A percentile compares a stretch with the other conserved stretches of the same genome.
phyloP scores from a whole-genome alignment of 352 stramenopile species.

The Thraustochytrium sp. region DNA sequence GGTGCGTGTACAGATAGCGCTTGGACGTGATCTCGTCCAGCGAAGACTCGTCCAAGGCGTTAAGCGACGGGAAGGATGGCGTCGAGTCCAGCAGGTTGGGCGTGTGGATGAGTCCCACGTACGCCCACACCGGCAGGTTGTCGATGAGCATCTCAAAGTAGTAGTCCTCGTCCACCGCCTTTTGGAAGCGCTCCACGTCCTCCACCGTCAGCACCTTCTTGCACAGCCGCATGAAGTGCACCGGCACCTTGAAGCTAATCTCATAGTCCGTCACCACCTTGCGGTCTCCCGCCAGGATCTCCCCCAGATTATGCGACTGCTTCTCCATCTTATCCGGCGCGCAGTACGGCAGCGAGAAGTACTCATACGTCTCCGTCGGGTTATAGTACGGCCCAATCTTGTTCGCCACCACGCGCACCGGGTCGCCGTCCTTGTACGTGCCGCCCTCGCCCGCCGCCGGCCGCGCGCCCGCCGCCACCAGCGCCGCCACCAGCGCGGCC shows the following conservation, averaged over 20 bases:
- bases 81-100: conserved; percentile 50
- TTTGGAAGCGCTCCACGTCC: conserved; percentile 78
- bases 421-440: conserved; percentile 59
- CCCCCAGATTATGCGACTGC: conserved; percentile 74
- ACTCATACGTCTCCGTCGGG: conserved; percentile 95
- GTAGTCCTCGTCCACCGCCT: conserved; percentile 94
- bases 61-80: conserved; percentile 58
- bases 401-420: conserved; percentile 66
- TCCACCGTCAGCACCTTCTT: conserved; percentile 66
- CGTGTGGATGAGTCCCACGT: conserved; percentile 64
- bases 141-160: conserved; percentile 98
- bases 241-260: conserved; percentile 70
- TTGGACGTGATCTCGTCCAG: conserved; percentile 8
- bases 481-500: neutral
- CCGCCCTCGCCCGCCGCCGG: conserved; percentile 48
- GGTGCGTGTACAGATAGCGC: conserved; percentile 89
- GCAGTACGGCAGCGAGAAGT: conserved; percentile 96
- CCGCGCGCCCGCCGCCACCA: neutral
- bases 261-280: conserved; percentile 77
- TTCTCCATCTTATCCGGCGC: conserved; percentile 60
- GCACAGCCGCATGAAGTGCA: conserved; percentile 79
- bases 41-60: conserved; percentile 47
- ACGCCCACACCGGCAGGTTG: conserved; percentile 90
- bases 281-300: conserved; percentile 89
- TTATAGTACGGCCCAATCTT: conserved; percentile 92